phyloP scores from a whole-genome alignment of 2,329 filamentous ascomycete genomes.

The Diaporthe sp. region DNA sequence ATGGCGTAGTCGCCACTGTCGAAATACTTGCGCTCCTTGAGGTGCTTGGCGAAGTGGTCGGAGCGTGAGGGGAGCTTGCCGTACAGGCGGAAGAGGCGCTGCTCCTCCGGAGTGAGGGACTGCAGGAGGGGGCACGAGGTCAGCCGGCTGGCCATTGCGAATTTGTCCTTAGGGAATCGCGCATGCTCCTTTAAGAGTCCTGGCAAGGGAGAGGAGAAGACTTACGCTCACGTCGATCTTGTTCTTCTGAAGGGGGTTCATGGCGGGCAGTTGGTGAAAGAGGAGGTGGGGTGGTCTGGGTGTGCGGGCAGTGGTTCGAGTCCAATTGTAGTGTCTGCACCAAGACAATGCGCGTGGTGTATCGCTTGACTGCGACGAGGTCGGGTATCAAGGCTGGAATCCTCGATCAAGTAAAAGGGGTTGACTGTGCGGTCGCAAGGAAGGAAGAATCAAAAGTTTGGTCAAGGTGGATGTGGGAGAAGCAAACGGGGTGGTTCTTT shows the following conservation, averaged over 20 bases:
- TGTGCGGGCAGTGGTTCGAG: neutral
- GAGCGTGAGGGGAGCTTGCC: constrained; percentile 98
- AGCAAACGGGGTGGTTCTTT: constrained; percentile 20
- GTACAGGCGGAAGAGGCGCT: constrained; percentile 96
- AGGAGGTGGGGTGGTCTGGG: neutral
- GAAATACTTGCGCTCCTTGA: constrained; percentile 99
- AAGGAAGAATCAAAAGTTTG: constrained; percentile 4
- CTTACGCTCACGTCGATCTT: constrained; percentile 96
- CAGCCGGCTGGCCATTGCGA: constrained; percentile 7
- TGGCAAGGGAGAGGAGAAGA: constrained; percentile 47
- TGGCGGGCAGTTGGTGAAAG: constrained; percentile 57
- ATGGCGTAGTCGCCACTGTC: constrained; percentile 97
- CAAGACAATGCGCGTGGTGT: neutral
- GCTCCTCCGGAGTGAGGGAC: constrained; percentile 94
- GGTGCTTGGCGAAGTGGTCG: constrained; percentile 96
- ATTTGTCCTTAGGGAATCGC: neutral
- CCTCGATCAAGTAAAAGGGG: neutral
- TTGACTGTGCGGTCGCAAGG: neutral
- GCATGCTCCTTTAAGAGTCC: constrained; percentile 26
- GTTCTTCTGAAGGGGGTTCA: constrained; percentile 99
- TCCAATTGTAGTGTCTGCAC: constrained; percentile 19
- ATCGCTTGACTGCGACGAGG: neutral
- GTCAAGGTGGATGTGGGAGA: constrained; percentile 9
- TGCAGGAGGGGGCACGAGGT: constrained; percentile 54
- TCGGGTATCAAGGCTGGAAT: neutral